Base-by-base conservation (phyloP, 2,329 filamentous ascomycete species). In the Lachnellula occidentalis region DNA sequence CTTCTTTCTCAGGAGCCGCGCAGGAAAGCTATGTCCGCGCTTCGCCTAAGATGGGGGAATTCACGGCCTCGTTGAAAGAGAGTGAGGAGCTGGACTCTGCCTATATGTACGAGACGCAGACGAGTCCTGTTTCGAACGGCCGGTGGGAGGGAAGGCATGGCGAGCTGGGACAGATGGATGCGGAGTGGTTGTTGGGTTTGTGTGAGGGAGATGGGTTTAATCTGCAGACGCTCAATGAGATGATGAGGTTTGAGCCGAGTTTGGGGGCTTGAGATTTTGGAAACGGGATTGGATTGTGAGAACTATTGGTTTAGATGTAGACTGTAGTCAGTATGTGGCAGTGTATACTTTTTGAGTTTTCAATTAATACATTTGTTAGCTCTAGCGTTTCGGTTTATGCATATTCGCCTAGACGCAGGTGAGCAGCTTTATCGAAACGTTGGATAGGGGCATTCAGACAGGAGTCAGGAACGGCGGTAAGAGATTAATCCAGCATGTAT, bases 81-180 rank as follows among this genome's bases (percentile, higher is more conserved):
- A n/a, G 47, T 5, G 51, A 53, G 12, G 58, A 56, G 45, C 15
- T 7, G 12, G 36, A 41, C 5, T 56, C 54, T 53, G 51, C 48
- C 1, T 60, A 61, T 34, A 54, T 61, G 52, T 57, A 58, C 24
- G 55, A 59, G 22, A 21, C 57, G 1, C 51, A 59, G 9, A 50
- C 48, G 8, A 59, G 52, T 45, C 54, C 56, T 50, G 51, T 50
- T 11, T 54, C 52, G 12, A 54, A 54, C 17, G 56, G 58, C 1
- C 34, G 61, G n/a, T 60, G 59, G 55, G 61, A 64, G 46, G 63
- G 61, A 1, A 51, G 61, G 21, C 54, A 59, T 47, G 61, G 61
- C 21, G 62, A 65, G 50, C 19, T 65, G 55, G 62, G 61, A 21
- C 60, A 64, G 51, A 62, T 64, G 60, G 62, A 64, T 56, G 56